A percentile compares a stretch with the other conserved stretches of the same genome.
Conservation (phyloP, 1,284 basidiomycete species). For the Salmacisia buchloeana region DNA sequence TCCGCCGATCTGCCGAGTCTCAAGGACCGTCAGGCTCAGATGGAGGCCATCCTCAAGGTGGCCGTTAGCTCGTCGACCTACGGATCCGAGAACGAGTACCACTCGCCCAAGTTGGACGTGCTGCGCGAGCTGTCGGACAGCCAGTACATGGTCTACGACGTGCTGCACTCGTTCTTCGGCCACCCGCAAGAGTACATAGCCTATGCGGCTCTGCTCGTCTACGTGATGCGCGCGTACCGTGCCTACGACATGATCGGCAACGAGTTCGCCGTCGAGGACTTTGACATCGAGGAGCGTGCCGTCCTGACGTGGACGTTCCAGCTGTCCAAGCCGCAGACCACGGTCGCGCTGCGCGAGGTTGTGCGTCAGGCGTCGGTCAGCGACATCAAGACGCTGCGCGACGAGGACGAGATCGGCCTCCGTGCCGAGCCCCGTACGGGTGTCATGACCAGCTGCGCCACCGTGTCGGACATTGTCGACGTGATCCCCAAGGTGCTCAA, state of each 20-base stretch:
- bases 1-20: constrained; percentile 93
- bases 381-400: constrained; percentile 40
- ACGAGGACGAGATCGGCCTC: constrained; percentile 23
- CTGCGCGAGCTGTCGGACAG: constrained; percentile 93
- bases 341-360: constrained; percentile 54
- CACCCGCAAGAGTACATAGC: constrained; percentile 64
- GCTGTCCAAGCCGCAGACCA: constrained; percentile 56
- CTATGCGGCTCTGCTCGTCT: constrained; percentile 90
- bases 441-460: constrained; percentile 46
- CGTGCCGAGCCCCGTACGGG: constrained; percentile 38
- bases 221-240: constrained; percentile 89
- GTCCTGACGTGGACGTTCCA: constrained; percentile 49
- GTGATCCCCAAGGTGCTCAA: constrained; percentile 38
- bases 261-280: constrained; percentile 71
- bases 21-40: constrained; percentile 85
- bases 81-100: constrained; percentile 69
- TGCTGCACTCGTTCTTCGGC: constrained; percentile 90
- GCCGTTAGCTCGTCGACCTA: constrained; percentile 72
- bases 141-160: constrained; percentile 93
- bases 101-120: constrained; percentile 70
- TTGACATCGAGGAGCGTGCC: constrained; percentile 59
- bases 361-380: constrained; percentile 46
- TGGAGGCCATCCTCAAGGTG: constrained; percentile 85
- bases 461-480: constrained; percentile 32
- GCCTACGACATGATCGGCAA: constrained; percentile 87